Conservation (phyloP, 208 protist species). For the Herpetomonas samuelpessoai region DNA sequence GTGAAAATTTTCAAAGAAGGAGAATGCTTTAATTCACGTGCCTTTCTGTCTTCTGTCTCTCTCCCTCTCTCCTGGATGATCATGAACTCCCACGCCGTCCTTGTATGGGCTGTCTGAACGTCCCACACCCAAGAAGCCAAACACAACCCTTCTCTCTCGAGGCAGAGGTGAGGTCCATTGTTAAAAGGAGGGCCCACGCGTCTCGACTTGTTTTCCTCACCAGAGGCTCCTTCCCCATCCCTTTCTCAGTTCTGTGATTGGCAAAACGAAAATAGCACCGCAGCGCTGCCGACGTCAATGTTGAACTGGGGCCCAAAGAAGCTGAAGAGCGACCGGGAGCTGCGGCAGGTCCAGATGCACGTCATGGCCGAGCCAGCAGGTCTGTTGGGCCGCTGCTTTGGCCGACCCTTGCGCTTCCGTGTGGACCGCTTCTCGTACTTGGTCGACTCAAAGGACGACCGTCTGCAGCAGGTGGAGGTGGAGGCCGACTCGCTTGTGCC, state of each 20-base stretch:
- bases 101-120: no score
- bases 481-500: constrained; percentile 68
- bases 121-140: no score
- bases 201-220: background rate
- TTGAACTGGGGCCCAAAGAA: constrained; percentile 21
- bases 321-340: constrained; percentile 43
- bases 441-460: constrained; percentile 20
- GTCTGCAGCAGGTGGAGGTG: constrained; percentile 62
- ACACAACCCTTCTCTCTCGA: no score
- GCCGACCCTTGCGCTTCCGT: constrained; percentile 67
- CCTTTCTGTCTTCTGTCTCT: background rate
- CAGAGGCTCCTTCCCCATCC: background rate
- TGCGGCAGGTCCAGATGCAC: constrained; percentile 76
- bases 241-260: background rate
- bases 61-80: background rate
- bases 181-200: no score
- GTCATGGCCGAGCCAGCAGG: constrained; percentile 76
- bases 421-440: constrained; percentile 63
- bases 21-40: no score
- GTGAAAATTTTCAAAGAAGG: no score
- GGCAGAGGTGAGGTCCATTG: no score
- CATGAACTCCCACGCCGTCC: background rate
- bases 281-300: constrained; percentile 12
- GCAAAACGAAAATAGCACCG: background rate
- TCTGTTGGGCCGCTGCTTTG: constrained; percentile 63